These are phyloP conservation scores for Mycena belliarum DNA, from an alignment of 768 basidiomycete genomes.

Conservation along the genomic window DNA sequence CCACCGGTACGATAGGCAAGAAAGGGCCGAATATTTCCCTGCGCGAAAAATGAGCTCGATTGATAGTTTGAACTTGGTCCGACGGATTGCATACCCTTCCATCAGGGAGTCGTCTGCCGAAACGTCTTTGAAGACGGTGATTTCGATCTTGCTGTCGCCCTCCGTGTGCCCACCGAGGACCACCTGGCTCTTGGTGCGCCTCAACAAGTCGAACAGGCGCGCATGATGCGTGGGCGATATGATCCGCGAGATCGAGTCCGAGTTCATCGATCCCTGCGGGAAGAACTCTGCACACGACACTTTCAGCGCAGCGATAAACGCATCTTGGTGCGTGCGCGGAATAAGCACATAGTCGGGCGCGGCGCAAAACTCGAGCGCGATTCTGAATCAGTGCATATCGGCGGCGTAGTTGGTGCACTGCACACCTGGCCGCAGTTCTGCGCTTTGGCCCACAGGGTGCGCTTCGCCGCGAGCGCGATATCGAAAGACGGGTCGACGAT, in stretches of 20 bases:
- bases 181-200: constrained; percentile 55
- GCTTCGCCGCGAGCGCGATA: constrained; percentile 56
- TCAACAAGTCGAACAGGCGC: constrained; percentile 53
- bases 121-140: constrained; percentile 61
- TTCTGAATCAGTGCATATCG: too few relatives aligned
- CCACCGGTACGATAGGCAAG: constrained; percentile 61
- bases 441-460: constrained; percentile 68
- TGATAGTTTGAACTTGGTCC: neutral
- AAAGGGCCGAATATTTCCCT: constrained; percentile 73
- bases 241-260: constrained; percentile 49
- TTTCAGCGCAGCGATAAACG: constrained; percentile 46
- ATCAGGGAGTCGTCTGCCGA: constrained; percentile 56
- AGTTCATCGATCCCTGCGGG: constrained; percentile 51
- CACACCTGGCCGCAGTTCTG: constrained; percentile 65
- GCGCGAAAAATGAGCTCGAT: too few relatives aligned
- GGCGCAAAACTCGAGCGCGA: constrained; percentile 53
- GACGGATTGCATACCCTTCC: constrained; percentile 45
- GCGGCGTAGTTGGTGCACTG: too few relatives aligned
- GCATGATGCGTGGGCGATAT: constrained; percentile 54
- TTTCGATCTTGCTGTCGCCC: constrained; percentile 48
- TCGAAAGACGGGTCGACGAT: constrained; percentile 44
- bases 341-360: constrained; percentile 50
- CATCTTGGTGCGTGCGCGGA: constrained; percentile 42
- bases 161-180: constrained; percentile 53
- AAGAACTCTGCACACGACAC: constrained; percentile 49